Base-by-base conservation (phyloP, 176 grass and related monocot species). In the Musa schizocarpa region DNA sequence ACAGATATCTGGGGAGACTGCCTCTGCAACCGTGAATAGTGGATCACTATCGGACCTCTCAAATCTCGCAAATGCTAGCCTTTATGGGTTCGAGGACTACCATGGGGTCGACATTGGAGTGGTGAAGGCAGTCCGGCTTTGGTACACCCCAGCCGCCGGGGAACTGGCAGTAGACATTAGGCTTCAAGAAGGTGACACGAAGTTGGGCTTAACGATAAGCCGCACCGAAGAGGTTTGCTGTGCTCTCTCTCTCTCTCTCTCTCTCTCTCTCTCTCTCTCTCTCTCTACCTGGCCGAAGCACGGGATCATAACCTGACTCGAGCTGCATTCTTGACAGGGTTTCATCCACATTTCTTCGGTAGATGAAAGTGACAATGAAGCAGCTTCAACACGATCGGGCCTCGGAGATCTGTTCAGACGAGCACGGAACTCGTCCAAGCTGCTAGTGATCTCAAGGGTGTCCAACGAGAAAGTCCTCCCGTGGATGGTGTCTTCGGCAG, bases 1-100 rank as follows among this genome's bases (percentile, higher is more conserved):
- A 26, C 59, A 77, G 75, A 77, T 77, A 26, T 77, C 75, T 1
- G 75, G 75, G 23, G 75, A 77, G 75, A 77, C 75, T 5, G 75
- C 75, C 17, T 77, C 75, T 17, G 59, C 75, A 13, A 77, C 75
- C 0, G 75, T 77, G 43, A 77, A 77, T 10, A 26, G 16, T 3
- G 75, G 75, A 25, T 77, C 75, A 2, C 9, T 65, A n/a, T 77
- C 75, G 2, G 75, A 77, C 61, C 75, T 77, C 52, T 53, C 75
- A 17, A 50, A 65, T 51, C 57, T 76, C 13, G 59, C 74, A 51
- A 77, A 77, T 25, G 48, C 59, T 17, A 77, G 75, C 59, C 75
- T 77, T 25, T 77, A 77, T 26, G 75, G 75, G 49, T 77, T 77
- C 13, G 75, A 77, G 61, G 75, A 77, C 59, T 77, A 77, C 75